Conservation (phyloP, 2,329 filamentous ascomycete genomes). For the Ophiostoma angusticollis region DNA sequence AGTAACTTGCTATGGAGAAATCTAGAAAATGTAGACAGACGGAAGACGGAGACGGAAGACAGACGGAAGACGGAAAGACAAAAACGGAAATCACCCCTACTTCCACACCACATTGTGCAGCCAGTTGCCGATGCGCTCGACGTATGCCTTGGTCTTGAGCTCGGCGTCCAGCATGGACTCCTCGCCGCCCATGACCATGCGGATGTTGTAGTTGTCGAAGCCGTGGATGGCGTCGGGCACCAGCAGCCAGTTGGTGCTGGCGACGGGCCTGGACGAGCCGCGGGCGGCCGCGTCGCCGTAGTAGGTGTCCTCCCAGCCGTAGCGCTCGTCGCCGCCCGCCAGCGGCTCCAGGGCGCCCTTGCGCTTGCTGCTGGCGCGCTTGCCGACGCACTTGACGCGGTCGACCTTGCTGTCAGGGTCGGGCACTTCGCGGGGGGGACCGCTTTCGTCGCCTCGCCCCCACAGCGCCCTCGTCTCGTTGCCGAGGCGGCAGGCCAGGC, state of each 20-base stretch:
- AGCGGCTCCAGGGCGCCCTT: slow-evolving; percentile 16
- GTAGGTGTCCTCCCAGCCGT: slow-evolving; percentile 22
- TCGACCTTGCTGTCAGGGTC: slow-evolving; percentile 11
- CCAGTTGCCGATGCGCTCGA: slow-evolving; percentile 16
- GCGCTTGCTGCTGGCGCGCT: slow-evolving; percentile 13
- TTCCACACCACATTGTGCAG: slow-evolving; percentile 14
- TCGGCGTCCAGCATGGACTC: slow-evolving; percentile 21
- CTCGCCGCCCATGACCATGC: slow-evolving; percentile 16
- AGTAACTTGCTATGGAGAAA: slow-evolving; percentile 3
- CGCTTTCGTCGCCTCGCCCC: slow-evolving; percentile 12
- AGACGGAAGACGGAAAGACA: neutral
- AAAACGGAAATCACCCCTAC: neutral
- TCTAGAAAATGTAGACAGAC: neutral
- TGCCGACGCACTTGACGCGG: slow-evolving; percentile 9
- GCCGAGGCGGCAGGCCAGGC: slow-evolving; percentile 24
- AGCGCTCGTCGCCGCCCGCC: slow-evolving; percentile 20
- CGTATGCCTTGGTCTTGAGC: slow-evolving; percentile 18
- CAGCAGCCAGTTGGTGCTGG: slow-evolving; percentile 27
- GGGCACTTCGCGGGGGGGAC: slow-evolving; percentile 7
- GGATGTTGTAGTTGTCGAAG: slow-evolving; percentile 24
- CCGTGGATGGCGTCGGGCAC: slow-evolving; percentile 29
- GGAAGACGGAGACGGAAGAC: neutral
- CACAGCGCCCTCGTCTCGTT: slow-evolving; percentile 15
- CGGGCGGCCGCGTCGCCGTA: no score
- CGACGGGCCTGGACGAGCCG: no score